A percentile compares a stretch with the other conserved stretches of the same genome.
These are phyloP conservation scores for Rhizophora apiculata DNA, from an alignment of 345 rosid species.

Conservation along the genomic window DNA sequence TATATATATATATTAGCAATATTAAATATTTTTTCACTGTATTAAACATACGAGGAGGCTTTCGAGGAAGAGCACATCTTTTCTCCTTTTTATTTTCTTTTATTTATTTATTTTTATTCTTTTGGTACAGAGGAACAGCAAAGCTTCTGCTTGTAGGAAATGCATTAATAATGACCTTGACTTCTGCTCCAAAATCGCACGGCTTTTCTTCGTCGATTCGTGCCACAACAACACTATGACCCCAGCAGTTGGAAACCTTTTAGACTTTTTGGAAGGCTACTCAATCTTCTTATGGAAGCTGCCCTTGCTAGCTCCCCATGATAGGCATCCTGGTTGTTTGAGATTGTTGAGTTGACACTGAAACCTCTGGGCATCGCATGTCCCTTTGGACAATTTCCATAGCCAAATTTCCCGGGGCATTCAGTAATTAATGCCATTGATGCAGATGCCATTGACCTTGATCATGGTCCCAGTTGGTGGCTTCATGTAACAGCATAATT, in stretches of 20 bases:
- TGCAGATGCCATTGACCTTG: constrained; percentile 53
- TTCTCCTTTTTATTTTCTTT: constrained; percentile 27
- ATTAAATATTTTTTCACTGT: not conserved
- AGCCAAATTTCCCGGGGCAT: constrained; percentile 43
- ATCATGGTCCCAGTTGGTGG: constrained; percentile 43
- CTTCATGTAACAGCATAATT: constrained; percentile 37
- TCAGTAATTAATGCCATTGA: constrained; percentile 46
- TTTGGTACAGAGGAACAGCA: too few species aligned
- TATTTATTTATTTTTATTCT: too few species aligned
- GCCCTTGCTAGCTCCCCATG: constrained; percentile 45
- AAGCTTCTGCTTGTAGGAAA: constrained; percentile 36
- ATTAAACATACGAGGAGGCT: constrained; percentile 6
- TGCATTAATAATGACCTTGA: constrained; percentile 8
- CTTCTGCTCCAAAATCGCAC: constrained; percentile 5
- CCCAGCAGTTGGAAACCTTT: constrained; percentile 16
- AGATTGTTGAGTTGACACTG: constrained; percentile 37
- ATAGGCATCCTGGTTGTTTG: constrained; percentile 31
- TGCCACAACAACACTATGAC: constrained; percentile 46
- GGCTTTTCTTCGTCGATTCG: constrained; percentile 71
- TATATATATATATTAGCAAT: too few species aligned
- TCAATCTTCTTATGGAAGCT: constrained; percentile 42
- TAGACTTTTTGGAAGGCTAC: not conserved
- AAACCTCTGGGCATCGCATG: constrained; percentile 52
- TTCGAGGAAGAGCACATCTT: constrained; percentile 35
- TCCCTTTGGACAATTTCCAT: constrained; percentile 36